Evolutionary conservation across 495 filamentous ascomycete species (phyloP), one percentile per base, ranked within the genome.

Genomic region (Mytilinidion resinicola): DNA sequence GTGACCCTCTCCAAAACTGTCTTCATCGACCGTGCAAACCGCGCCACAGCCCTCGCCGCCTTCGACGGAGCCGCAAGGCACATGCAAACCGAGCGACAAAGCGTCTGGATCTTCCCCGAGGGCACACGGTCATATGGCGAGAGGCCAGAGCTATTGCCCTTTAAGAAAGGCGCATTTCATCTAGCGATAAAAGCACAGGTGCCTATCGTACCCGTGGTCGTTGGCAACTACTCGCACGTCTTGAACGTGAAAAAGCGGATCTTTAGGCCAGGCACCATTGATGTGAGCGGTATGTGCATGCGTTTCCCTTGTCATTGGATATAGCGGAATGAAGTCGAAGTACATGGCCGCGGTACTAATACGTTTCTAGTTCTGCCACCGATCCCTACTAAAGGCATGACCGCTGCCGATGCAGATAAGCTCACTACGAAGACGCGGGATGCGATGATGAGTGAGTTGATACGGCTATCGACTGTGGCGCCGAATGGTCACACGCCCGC

Each of bases 111-210:
- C 70, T 77, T 77, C 66, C 73, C 74, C 39, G 93, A 98, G 74
- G 93, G 93, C 12, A 99, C 93, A 6, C 79, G 93, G 50, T 92
- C 88, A 62, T 96, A 99, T 76, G 80, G 85, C 48, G 81, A 85
- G 62, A 83, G 89, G 48, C 86, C 93, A 6, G 83, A 79, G 51
- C 73, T 99, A 66, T 74, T 96, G 54, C 84, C 88, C 7, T 99
- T 97, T 76, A 98, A 99, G 77, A 97, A 97, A 77, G 93, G 93
- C 57, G 93, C 93, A 38, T 99, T 97, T 74, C 93, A 97, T 70
- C 77, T 98, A 10, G 93, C 93, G 19, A 83, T 99, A 7, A 87
- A 96, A 76, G 95, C 92, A 0, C 86, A 89, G 67, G 92, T 96
- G 30, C 90, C 90, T 17, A 88, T 97, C 67, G 85, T 99, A 38